Evolutionary conservation across 805 yeast species (phyloP), one percentile per base, ranked within the genome.

Genomic region (Hanseniaspora taiwanica): DNA sequence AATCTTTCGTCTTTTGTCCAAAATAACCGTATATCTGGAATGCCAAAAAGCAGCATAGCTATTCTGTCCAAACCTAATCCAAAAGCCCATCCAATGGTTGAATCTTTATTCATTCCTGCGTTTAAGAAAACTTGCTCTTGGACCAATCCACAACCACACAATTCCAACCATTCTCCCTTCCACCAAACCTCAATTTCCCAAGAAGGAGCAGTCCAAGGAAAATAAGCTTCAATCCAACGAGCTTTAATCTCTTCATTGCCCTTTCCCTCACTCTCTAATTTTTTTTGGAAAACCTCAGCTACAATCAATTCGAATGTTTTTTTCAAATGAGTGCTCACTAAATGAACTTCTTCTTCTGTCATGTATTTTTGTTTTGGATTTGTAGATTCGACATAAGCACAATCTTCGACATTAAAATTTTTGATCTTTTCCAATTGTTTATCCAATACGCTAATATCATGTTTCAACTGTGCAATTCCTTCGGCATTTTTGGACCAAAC

Each of bases 181-280:
- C 97, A 91, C 87, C 93, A 86, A 4, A 91, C 95, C 61, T 91
- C 98, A 49, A 93, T 85, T 54, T 91, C 96, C 93, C 94, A 91
- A 34, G 94, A 82, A 3, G 98, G 98, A 1, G 94, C 76, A 2
- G 98, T 91, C 96, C 97, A 91, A 3, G 98, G 98, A 65, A 91
- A 91, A 53, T 78, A 84, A 0, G 91, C 94, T 52, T 84, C 93
- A 25, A 86, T 81, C 98, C 98, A 91, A 49, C 97, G 71, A 16
- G 87, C 82, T 53, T 74, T 78, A 45, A 91, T 67, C 6, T 94
- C 94, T 39, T 72, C 72, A 13, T 38, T 37, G n/a, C 9, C 33
- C 24, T 33, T 33, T 25, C 47, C 42, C 51, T 55, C 47, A 38
- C 56, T 50, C 32, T 50, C 45, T 13, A 58, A 43, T 36, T 54